Percentiles rank a stretch among this genome's conserved stretches.
Conservation (phyloP, 2,329 filamentous ascomycete species). For the Colletotrichum sp. region DNA sequence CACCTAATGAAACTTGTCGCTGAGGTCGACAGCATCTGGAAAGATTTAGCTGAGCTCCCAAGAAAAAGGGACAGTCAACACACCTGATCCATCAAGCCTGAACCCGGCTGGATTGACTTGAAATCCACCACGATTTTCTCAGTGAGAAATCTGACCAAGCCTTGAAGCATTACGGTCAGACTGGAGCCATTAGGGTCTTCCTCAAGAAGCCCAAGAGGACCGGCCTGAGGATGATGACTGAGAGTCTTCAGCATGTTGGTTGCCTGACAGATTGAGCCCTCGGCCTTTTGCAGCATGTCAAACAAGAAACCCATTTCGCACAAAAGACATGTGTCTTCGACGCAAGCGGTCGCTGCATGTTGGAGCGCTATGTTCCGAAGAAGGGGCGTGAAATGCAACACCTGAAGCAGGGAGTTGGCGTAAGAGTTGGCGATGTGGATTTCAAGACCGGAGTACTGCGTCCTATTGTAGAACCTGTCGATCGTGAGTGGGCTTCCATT, state of each 20-base stretch:
- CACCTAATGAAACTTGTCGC: conserved; percentile 80
- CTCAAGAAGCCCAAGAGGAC: conserved; percentile 81
- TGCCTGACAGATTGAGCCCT: conserved; percentile 92
- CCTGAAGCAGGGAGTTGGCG: conserved; percentile 88
- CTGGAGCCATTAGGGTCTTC: conserved; percentile 77
- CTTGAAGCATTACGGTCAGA: conserved; percentile 83
- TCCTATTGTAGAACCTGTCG: conserved; percentile 89
- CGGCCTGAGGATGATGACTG: conserved; percentile 80
- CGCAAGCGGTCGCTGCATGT: conserved; percentile 85
- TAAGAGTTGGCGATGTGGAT: conserved; percentile 98
- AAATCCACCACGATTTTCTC: conserved; percentile 82
- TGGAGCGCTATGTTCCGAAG: conserved; percentile 87
- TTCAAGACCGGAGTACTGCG: conserved; percentile 87
- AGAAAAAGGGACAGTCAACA: neutral
- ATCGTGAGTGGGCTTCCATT: conserved; percentile 19
- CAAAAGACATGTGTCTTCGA: conserved; percentile 82
- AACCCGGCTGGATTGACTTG: conserved; percentile 66
- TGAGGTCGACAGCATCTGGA: conserved; percentile 67
- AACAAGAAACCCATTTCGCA: conserved; percentile 96
- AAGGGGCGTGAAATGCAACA: conserved; percentile 89
- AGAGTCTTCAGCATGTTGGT: conserved; percentile 94
- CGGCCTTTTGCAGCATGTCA: conserved; percentile 97
- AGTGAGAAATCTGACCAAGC: conserved; percentile 83
- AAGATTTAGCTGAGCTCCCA: conserved; percentile 24
- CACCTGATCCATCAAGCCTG: conserved; percentile 73